Base-by-base conservation (phyloP, 257 asterid species). In the Coffea eugenioides region DNA sequence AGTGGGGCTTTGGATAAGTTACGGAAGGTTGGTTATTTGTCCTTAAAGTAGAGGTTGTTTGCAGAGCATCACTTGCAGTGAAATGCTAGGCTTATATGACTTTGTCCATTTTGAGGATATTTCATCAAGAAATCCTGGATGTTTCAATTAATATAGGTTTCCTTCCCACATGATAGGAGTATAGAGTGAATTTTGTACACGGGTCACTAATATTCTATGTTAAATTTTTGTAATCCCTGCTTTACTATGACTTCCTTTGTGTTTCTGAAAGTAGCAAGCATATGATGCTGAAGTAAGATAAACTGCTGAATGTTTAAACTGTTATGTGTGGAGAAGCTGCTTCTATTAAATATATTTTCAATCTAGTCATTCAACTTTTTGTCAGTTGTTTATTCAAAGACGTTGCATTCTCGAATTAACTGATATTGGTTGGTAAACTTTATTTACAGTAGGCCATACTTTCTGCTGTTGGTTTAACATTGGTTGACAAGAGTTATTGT, bases 1-100 rank as follows among this genome's bases (percentile, higher is more conserved):
- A 95, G 99, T 83, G 99, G 99, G 75, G 99, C 99, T 84, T 90
- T 92, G 79, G 99, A 96, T 92, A 96, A 90, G 87, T 84, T 96
- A 85, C 97, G 98, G 66, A 96, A 96, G 98, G 99, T 96, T 62
- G 79, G 87, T 67, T 81, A 79, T 74, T 20, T 25, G 69, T 77
- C 82, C 77, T 81, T n/a, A 70, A 83, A 71, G 74, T 62, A 46
- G 66, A 77, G 25, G 74, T 78, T 65, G 71, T 43, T 78, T 68
- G 45, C 69, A 13, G 51, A 51, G 56, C 16, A 5, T 27, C 25
- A 62, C 39, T 75, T 76, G 61, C 57, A 67, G 45, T 83, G 65
- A 43, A 56, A 49, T 69, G 54, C 49, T 77, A 75, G 77, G 71
- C 77, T 31, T 45, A 69, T 75, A 31, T 27, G 27, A 57, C 23